phyloP scores from a whole-genome alignment of 106 monocot species.

The Dioscorea zingiberensis region DNA sequence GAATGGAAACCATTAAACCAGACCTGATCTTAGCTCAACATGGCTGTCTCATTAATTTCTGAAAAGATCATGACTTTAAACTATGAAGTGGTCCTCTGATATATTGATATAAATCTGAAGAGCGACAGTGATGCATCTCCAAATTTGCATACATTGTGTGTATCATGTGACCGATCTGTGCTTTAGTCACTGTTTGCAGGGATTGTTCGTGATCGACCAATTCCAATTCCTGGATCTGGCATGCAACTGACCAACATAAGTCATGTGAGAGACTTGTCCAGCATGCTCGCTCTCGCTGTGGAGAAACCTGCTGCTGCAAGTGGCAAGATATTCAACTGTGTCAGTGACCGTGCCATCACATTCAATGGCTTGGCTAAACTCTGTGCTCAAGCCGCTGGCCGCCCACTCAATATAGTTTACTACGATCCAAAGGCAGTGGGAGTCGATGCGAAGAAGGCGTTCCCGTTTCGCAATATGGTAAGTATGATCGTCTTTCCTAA shows the following conservation, averaged over 20 bases:
- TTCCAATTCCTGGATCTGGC: constrained; percentile 88
- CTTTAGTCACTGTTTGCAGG: constrained; percentile 25
- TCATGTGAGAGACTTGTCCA: constrained; percentile 88
- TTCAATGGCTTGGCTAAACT: constrained; percentile 65
- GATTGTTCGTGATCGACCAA: constrained; percentile 76
- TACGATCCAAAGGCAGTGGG: constrained; percentile 87
- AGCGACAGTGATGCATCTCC: too few species aligned
- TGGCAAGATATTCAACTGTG: constrained; percentile 87
- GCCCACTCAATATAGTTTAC: constrained; percentile 54
- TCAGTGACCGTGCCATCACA: constrained; percentile 81
- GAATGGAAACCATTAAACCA: too few species aligned
- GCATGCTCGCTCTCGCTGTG: constrained; percentile 78
- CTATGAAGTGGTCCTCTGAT: too few species aligned
- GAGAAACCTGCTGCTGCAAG: constrained; percentile 40
- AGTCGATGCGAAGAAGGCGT: constrained; percentile 89
- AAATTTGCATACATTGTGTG: too few species aligned
- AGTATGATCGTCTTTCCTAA: too few species aligned
- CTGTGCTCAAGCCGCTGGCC: constrained; percentile 74
- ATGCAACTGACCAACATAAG: constrained; percentile 92
- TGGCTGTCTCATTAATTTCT: too few species aligned
- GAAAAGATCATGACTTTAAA: too few species aligned
- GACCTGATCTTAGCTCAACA: too few species aligned
- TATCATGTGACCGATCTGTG: too few species aligned
- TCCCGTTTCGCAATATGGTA: constrained; percentile 97
- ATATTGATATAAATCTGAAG: too few species aligned